Percentiles rank a stretch among this genome's conserved stretches.
Conservation (phyloP, 108 stramenopile species). For the Cyclotella kingstonii region DNA sequence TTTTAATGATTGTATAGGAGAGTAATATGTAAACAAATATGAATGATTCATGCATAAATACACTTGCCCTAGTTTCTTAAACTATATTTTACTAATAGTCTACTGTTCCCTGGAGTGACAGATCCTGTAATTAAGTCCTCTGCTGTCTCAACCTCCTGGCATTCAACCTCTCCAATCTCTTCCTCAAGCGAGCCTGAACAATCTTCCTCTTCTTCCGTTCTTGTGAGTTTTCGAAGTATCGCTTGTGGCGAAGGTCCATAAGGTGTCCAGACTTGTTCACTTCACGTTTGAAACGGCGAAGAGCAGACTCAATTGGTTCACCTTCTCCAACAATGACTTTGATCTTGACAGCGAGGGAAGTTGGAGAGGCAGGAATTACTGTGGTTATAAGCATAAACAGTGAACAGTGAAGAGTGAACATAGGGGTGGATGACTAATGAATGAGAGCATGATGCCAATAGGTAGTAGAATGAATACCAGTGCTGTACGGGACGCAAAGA, state of each 20-base stretch:
- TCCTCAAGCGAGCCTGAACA: conserved; percentile 81
- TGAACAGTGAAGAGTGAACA: not conserved
- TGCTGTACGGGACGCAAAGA: too few relatives aligned
- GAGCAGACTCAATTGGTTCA: conserved; percentile 83
- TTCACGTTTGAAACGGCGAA: conserved; percentile 89
- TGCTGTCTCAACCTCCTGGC: conserved; percentile 65
- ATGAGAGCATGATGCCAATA: not conserved
- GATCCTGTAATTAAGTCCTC: conserved; percentile 40
- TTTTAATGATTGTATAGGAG: too few relatives aligned
- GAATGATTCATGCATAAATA: too few relatives aligned
- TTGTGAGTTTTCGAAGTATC: conserved; percentile 87
- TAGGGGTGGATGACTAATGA: not conserved
- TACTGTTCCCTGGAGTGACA: too few relatives aligned
- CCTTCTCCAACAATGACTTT: conserved; percentile 78
- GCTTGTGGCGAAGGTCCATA: conserved; percentile 84
- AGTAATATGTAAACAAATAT: too few relatives aligned
- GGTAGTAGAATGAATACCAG: too few relatives aligned
- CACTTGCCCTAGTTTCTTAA: too few relatives aligned
- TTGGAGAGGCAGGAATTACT: not conserved
- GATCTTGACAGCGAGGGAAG: conserved; percentile 41
- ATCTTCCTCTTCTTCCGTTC: conserved; percentile 89
- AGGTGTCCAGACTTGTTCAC: conserved; percentile 90
- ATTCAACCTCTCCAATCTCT: conserved; percentile 88
- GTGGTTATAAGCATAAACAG: not conserved
- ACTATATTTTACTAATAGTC: too few relatives aligned